A percentile compares a stretch with the other conserved stretches of the same genome.
Conservation (phyloP, 441 rosid genomes). For the Euphorbia schlechtendalii region DNA sequence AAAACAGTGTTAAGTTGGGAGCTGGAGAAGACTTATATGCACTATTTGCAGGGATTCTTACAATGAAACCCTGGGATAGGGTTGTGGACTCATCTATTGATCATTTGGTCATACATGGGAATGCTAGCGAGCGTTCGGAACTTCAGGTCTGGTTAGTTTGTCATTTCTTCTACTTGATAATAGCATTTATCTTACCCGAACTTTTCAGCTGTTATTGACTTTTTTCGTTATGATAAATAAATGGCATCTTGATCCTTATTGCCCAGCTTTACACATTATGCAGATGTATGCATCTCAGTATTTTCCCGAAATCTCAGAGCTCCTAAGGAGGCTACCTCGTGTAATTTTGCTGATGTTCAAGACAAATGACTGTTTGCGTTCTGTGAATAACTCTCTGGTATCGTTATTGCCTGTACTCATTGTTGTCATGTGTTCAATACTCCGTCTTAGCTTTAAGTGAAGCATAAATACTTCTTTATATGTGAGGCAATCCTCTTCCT, state of each 20-base stretch:
- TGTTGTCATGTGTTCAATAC: conserved; percentile 2
- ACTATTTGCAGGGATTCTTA: conserved; percentile 79
- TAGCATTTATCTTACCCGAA: not conserved
- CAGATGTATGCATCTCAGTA: conserved; percentile 92
- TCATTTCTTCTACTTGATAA: not conserved
- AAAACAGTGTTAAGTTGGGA: conserved; percentile 73
- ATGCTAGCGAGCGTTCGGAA: conserved; percentile 62
- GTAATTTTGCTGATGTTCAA: conserved; percentile 84
- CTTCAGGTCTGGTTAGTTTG: conserved; percentile 44
- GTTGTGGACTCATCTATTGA: conserved; percentile 68
- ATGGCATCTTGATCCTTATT: too few species aligned
- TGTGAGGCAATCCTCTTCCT: not conserved
- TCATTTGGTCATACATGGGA: conserved; percentile 81
- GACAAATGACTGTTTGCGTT: conserved; percentile 89
- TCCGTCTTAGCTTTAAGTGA: not conserved
- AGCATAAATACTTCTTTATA: not conserved
- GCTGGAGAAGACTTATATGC: conserved; percentile 88
- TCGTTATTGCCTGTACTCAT: conserved; percentile 7
- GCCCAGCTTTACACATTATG: conserved; percentile 12
- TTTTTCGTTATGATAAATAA: not conserved
- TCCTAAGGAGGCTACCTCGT: conserved; percentile 84
- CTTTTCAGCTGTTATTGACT: not conserved
- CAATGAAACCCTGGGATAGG: conserved; percentile 95
- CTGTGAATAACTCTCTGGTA: conserved; percentile 81
- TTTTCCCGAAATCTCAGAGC: conserved; percentile 85